phyloP scores from a whole-genome alignment of 257 asterid genomes.

The Nicotiana tomentosiformis region DNA sequence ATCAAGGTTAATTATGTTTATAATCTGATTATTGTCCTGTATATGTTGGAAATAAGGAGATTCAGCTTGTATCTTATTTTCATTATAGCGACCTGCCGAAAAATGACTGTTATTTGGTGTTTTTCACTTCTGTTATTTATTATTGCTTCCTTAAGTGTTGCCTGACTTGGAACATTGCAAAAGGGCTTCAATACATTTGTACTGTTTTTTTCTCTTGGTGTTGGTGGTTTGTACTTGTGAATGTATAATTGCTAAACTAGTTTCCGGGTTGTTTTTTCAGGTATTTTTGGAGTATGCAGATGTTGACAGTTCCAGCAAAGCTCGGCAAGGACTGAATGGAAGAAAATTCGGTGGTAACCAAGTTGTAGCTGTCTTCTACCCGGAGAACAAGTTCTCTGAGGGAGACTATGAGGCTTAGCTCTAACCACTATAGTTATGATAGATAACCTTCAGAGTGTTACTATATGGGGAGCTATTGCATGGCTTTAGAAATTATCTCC shows the following conservation, averaged over 20 bases:
- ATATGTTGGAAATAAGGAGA: background rate
- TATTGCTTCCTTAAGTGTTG: background rate
- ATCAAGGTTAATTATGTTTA: background rate
- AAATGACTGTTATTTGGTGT: background rate
- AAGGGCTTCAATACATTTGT: background rate
- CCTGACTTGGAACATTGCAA: background rate
- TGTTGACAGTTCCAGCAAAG: constrained; percentile 66
- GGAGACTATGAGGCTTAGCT: constrained; percentile 73
- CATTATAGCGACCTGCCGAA: background rate
- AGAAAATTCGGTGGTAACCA: constrained; percentile 85
- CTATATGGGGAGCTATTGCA: background rate
- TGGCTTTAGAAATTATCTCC: background rate
- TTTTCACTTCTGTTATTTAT: background rate
- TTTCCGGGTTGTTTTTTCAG: constrained; percentile 20
- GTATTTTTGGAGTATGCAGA: constrained; percentile 83
- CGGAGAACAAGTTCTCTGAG: constrained; percentile 71
- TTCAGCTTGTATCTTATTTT: background rate
- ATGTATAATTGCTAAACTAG: background rate
- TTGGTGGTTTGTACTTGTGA: background rate
- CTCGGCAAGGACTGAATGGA: constrained; percentile 77
- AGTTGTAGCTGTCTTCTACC: constrained; percentile 79
- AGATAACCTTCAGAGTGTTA: background rate
- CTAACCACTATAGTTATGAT: background rate
- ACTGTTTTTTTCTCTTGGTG: background rate
- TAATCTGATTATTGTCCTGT: background rate